A percentile compares a stretch with the other conserved stretches of the same genome.
Conservation (phyloP, 108 stramenopile genomes). For the Chaetoceros tenuissimus region DNA sequence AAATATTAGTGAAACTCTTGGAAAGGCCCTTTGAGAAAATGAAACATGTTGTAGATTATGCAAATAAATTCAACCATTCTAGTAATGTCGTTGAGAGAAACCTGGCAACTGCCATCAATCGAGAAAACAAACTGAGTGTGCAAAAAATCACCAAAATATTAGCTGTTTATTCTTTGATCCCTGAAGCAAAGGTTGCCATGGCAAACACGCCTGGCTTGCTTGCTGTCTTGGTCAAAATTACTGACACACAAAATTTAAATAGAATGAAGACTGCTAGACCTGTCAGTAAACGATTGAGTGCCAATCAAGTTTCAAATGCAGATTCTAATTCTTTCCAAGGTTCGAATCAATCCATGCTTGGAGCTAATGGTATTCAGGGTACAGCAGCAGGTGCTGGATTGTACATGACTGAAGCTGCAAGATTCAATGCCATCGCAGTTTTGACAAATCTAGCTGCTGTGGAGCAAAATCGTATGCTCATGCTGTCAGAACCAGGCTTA, state of each 20-base stretch:
- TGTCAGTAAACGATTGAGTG: constrained; percentile 9
- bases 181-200: constrained; percentile 45
- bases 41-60: constrained; percentile 17
- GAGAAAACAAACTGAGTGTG: constrained; percentile 38
- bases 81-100: constrained; percentile 22
- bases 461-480: constrained; percentile 37
- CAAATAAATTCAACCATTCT: constrained; percentile 25
- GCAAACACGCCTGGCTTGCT: constrained; percentile 32
- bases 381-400: constrained; percentile 15
- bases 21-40: constrained; percentile 40
- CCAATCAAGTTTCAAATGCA: background rate
- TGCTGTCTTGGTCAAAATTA: constrained; percentile 29
- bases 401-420: constrained; percentile 44
- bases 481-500: constrained; percentile 26
- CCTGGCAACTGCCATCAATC: constrained; percentile 24
- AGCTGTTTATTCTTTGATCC: constrained; percentile 41
- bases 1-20: constrained; percentile 31
- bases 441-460: constrained; percentile 41
- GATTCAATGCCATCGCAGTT: constrained; percentile 43
- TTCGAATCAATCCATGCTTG: background rate
- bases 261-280: constrained; percentile 32
- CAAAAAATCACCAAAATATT: constrained; percentile 44
- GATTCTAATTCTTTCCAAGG: too few species aligned
- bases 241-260: constrained; percentile 41
- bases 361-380: too few species aligned